Percentiles rank a stretch among this genome's conserved stretches.
Conservation (phyloP, 2,329 filamentous ascomycete species). For the Lasiodiplodia theobromae region DNA sequence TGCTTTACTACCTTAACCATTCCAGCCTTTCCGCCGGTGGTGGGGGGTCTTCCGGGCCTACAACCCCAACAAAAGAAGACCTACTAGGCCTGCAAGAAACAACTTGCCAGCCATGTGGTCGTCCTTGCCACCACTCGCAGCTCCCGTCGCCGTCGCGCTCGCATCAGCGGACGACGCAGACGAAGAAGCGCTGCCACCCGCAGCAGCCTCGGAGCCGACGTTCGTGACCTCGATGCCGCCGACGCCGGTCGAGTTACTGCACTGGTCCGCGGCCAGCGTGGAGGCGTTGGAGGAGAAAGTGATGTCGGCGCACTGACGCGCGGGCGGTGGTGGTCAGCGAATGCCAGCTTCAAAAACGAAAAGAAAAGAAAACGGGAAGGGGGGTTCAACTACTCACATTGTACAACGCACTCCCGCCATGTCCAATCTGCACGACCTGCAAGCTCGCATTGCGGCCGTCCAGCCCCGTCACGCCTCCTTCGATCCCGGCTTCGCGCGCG, state of each 20-base stretch:
- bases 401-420: constrained; percentile 52
- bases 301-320: constrained; percentile 52
- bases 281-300: constrained; percentile 49
- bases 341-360: too few species aligned
- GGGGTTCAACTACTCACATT: constrained; percentile 40
- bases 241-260: constrained; percentile 51
- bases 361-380: neutral
- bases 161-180: neutral
- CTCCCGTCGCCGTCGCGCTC: neutral
- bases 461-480: constrained; percentile 34
- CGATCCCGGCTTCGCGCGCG: constrained; percentile 34
- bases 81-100: too few species aligned
- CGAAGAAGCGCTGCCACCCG: neutral
- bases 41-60: too few species aligned
- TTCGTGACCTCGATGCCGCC: constrained; percentile 37
- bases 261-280: constrained; percentile 46
- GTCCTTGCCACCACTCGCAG: neutral
- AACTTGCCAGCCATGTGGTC: too few species aligned
- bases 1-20: too few species aligned
- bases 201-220: neutral
- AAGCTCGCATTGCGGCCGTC: constrained; percentile 52
- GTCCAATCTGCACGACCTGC: constrained; percentile 54
- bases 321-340: too few species aligned
- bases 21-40: too few species aligned
- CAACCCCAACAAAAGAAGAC: too few species aligned